Evolutionary conservation across 345 rosid genomes (phyloP).

Genomic region (Salix arbutifolia): DNA sequence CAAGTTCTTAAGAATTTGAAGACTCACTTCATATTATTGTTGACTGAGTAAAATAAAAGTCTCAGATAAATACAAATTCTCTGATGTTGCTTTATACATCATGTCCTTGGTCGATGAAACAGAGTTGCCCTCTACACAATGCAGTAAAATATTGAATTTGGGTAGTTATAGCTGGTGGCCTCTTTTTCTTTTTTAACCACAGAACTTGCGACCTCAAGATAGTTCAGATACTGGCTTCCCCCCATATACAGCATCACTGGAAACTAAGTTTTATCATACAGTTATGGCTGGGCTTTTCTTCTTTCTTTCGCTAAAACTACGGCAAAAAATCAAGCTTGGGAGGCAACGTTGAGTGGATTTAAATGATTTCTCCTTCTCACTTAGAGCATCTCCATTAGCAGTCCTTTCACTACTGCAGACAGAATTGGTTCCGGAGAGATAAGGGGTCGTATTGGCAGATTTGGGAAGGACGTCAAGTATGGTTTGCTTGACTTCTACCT

Average conservation of each 20-base stretch:
- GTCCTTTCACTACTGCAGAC: constrained; percentile 47
- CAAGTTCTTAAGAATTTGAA: no score
- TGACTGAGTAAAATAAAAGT: no score
- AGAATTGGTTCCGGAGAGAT: constrained; percentile 50
- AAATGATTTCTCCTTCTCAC: constrained; percentile 39
- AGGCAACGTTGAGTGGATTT: constrained; percentile 61
- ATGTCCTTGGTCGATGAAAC: constrained; percentile 3
- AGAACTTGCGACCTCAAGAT: not conserved
- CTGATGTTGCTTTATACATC: constrained; percentile 7
- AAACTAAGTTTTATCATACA: constrained; percentile 11
- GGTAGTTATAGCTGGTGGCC: not conserved
- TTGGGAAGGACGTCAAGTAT: constrained; percentile 31
- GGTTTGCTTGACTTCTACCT: constrained; percentile 29
- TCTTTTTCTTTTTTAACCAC: no score
- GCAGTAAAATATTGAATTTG: not conserved
- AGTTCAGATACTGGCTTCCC: not conserved
- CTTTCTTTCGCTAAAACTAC: constrained; percentile 63
- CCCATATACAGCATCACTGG: not conserved
- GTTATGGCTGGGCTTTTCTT: constrained; percentile 45
- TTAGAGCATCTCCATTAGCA: constrained; percentile 33
- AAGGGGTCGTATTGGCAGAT: constrained; percentile 46
- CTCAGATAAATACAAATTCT: not conserved
- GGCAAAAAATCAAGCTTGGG: constrained; percentile 58
- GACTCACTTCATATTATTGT: no score
- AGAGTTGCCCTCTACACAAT: not conserved